phyloP scores from a whole-genome alignment of 164 flowering plant genomes.

The Houttuynia cordata region DNA sequence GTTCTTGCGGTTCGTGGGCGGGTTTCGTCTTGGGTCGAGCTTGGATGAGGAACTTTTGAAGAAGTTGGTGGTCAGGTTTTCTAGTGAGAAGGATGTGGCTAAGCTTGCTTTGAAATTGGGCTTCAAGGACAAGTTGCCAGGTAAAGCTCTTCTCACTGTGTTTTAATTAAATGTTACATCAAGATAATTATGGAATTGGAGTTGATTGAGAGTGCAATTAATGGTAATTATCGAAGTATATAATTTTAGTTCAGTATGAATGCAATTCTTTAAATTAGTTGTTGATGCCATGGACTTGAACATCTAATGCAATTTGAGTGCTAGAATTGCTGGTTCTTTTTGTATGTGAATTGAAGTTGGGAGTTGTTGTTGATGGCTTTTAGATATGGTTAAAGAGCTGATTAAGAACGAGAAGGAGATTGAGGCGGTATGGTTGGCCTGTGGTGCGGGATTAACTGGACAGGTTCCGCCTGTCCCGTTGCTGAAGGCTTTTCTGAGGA shows the following conservation, averaged over 20 bases:
- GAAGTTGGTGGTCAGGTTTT: constrained; percentile 32
- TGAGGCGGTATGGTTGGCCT: constrained; percentile 51
- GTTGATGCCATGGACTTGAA: no score
- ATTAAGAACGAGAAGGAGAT: constrained; percentile 49
- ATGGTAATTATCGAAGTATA: background rate
- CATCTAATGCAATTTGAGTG: background rate
- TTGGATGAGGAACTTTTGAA: constrained; percentile 34
- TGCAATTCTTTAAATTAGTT: background rate
- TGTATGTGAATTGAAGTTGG: no score
- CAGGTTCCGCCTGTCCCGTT: constrained; percentile 33
- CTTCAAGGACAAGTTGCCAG: constrained; percentile 39
- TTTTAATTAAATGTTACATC: background rate
- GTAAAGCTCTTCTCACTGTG: constrained; percentile 11
- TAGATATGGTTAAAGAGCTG: constrained; percentile 49
- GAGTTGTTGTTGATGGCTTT: constrained; percentile 1
- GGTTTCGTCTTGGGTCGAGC: constrained; percentile 28
- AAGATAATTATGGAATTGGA: background rate
- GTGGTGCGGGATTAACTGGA: constrained; percentile 39
- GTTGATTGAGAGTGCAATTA: background rate
- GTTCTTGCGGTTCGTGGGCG: constrained; percentile 41
- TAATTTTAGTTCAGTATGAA: background rate
- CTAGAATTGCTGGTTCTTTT: background rate
- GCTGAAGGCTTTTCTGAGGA: constrained; percentile 35
- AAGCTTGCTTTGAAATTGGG: constrained; percentile 38
- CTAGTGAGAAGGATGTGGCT: constrained; percentile 47